Evolutionary conservation across 768 basidiomycete genomes (phyloP).

Genomic region (Scleroderma citrinum): DNA sequence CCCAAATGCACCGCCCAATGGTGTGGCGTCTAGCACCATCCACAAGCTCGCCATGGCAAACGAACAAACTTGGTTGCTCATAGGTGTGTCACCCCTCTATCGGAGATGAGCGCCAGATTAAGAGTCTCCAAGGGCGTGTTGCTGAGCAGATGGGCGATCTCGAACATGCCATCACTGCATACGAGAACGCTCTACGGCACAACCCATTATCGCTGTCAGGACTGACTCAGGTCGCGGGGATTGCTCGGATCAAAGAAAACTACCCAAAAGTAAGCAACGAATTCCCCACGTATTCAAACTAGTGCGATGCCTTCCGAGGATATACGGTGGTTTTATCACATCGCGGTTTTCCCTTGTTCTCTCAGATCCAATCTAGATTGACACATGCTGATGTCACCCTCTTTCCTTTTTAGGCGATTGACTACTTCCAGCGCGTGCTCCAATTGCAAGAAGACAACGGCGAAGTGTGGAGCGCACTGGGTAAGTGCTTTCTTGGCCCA

Average conservation of each 20-base stretch:
- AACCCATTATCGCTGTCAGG: constrained; percentile 88
- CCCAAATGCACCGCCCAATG: constrained; percentile 15
- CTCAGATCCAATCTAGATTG: too few relatives aligned
- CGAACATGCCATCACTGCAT: constrained; percentile 87
- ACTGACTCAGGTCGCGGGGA: constrained; percentile 90
- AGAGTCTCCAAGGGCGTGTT: constrained; percentile 65
- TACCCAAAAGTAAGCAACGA: constrained; percentile 97
- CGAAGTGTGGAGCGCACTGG: constrained; percentile 97
- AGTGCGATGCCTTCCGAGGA: constrained; percentile 27
- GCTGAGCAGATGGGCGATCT: constrained; percentile 95
- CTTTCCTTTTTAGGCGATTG: constrained; percentile 67
- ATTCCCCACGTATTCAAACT: too few relatives aligned
- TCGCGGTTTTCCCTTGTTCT: too few relatives aligned
- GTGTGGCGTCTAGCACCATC: constrained; percentile 41
- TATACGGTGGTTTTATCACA: too few relatives aligned
- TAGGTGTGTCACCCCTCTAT: constrained; percentile 45
- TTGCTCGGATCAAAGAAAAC: constrained; percentile 96
- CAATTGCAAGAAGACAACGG: constrained; percentile 92
- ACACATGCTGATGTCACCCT: constrained; percentile 29
- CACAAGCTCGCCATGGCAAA: constrained; percentile 81
- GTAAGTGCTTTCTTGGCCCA: constrained; percentile 36
- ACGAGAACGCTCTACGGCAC: constrained; percentile 93
- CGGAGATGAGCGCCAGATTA: constrained; percentile 4
- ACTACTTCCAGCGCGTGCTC: constrained; percentile 93
- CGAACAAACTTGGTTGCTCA: constrained; percentile 93